Evolutionary conservation across 2,329 filamentous ascomycete genomes (phyloP).

Genomic region (Lachnum nothofagi): DNA sequence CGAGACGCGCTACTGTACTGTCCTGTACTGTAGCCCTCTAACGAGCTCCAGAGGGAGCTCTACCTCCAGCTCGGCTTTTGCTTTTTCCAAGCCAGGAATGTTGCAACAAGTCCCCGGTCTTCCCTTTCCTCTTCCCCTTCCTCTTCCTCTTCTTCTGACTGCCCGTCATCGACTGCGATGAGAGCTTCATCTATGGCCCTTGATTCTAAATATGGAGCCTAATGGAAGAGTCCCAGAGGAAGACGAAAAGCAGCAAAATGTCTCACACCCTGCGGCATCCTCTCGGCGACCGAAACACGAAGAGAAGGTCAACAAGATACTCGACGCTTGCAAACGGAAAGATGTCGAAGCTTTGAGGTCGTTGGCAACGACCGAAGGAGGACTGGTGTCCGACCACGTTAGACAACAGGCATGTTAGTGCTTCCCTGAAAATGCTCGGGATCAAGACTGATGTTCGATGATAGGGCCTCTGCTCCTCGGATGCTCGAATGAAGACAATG

Average conservation of each 20-base stretch:
- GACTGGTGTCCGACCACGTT: conserved; percentile 61
- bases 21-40: no score
- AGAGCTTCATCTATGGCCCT: conserved; percentile 18
- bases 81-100: neutral
- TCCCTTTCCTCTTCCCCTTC: no score
- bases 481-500: conserved; percentile 19
- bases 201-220: conserved; percentile 29
- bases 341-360: conserved; percentile 52
- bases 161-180: conserved; percentile 20
- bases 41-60: conserved; percentile 1
- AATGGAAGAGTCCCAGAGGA: conserved; percentile 22
- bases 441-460: conserved; percentile 16
- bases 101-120: no score
- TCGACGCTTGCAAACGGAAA: conserved; percentile 53
- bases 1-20: conserved; percentile 4
- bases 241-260: conserved; percentile 9
- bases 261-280: conserved; percentile 9
- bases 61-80: neutral
- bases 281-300: conserved; percentile 6
- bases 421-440: conserved; percentile 9
- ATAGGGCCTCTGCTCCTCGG: conserved; percentile 61
- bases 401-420: conserved; percentile 73
- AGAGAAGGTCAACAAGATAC: conserved; percentile 44
- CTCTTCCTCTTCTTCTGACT: neutral
- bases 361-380: conserved; percentile 60